These are phyloP conservation scores for Dryas drummondii DNA, from an alignment of 306 rosid species.

Conservation along the genomic window DNA sequence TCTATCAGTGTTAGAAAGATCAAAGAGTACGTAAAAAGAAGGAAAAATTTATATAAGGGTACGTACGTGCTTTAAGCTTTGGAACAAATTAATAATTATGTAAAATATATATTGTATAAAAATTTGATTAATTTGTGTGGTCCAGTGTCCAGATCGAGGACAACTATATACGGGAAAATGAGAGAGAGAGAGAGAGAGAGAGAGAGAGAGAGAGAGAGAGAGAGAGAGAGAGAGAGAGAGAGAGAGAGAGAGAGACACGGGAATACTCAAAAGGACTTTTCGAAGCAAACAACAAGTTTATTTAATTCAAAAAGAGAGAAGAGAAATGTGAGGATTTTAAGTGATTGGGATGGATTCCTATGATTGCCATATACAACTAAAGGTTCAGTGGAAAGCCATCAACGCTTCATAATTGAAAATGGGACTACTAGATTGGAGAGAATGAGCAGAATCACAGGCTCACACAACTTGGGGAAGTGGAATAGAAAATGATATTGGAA, in stretches of 20 bases:
- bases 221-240: conserved; percentile 33
- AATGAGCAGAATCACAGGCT: not conserved
- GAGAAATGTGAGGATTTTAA: not conserved
- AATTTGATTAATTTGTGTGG: conserved; percentile 6
- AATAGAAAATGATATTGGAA: not conserved
- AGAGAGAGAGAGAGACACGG: conserved; percentile 36
- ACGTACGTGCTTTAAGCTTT: too few species aligned
- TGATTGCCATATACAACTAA: conserved; percentile 5
- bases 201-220: conserved; percentile 33
- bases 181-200: conserved; percentile 30
- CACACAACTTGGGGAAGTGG: not conserved
- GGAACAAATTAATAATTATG: not conserved
- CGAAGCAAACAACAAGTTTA: conserved; percentile 7
- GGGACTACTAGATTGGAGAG: not conserved
- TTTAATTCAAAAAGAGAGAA: not conserved
- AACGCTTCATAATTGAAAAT: not conserved
- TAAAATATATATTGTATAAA: not conserved
- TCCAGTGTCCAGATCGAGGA: conserved; percentile 4
- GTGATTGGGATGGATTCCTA: conserved; percentile 21
- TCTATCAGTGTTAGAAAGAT: not conserved
- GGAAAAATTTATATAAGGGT: conserved; percentile 1
- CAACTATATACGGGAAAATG: conserved; percentile 11
- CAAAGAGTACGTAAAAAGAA: conserved; percentile 9
- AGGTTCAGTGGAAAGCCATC: not conserved
- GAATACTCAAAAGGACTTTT: conserved; percentile 16